A percentile compares a stretch with the other conserved stretches of the same genome.
phyloP scores from a whole-genome alignment of 1,284 basidiomycete species.

The Papiliotrema nemorosa region DNA sequence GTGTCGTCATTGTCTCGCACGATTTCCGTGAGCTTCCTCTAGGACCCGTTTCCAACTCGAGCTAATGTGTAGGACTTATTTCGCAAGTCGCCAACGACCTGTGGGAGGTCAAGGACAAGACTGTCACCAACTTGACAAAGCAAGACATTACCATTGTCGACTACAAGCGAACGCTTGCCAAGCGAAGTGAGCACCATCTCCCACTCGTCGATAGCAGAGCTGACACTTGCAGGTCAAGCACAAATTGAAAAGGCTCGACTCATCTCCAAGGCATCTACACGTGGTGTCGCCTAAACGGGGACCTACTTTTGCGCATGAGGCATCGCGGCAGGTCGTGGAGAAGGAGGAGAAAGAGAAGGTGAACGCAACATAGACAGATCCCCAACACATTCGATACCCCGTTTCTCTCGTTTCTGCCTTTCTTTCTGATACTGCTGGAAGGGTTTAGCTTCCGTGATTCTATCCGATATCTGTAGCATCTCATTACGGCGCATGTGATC shows the following conservation, averaged over 20 bases:
- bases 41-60: not conserved
- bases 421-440: too few species aligned
- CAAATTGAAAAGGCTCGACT: constrained; percentile 88
- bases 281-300: constrained; percentile 46
- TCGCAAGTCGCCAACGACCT: constrained; percentile 94
- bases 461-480: constrained; percentile 2
- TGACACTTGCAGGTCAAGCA: constrained; percentile 37
- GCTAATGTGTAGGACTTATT: constrained; percentile 63
- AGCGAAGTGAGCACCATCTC: constrained; percentile 40
- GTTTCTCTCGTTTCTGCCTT: too few species aligned
- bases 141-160: constrained; percentile 82
- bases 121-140: constrained; percentile 88
- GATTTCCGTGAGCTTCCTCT: constrained; percentile 74
- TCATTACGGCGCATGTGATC: constrained; percentile 1
- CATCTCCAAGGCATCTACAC: constrained; percentile 67
- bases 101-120: constrained; percentile 95
- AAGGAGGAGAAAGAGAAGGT: too few species aligned
- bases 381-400: too few species aligned
- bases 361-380: not conserved
- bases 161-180: constrained; percentile 67
- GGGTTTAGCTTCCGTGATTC: not conserved
- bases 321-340: too few species aligned
- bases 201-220: not conserved
- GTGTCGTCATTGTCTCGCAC: constrained; percentile 96
- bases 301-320: too few species aligned